phyloP scores from a whole-genome alignment of 1,284 basidiomycete species.

The Amylostereum chailletii region DNA sequence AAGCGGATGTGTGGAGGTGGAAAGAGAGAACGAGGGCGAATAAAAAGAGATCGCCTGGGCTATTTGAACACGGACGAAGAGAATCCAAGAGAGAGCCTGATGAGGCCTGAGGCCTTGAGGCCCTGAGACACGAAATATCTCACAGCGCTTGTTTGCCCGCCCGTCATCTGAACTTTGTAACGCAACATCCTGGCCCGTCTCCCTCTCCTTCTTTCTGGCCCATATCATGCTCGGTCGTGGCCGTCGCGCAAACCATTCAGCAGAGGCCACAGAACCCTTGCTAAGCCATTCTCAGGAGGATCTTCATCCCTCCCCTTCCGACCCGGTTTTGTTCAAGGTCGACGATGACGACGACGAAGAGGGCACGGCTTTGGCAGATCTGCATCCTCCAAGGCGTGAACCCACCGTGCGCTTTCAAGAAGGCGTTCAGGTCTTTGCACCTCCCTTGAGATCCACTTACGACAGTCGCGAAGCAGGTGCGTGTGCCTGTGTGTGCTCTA shows the following conservation, averaged over 20 bases:
- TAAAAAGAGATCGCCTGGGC: too few relatives aligned
- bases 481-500: slow-evolving; percentile 20
- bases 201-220: neutral
- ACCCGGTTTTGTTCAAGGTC: slow-evolving; percentile 23
- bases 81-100: neutral
- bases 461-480: slow-evolving; percentile 71
- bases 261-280: slow-evolving; percentile 45
- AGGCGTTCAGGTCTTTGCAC: slow-evolving; percentile 57
- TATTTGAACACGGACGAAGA: neutral
- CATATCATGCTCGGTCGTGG: slow-evolving; percentile 9
- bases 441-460: slow-evolving; percentile 57
- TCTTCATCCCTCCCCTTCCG: slow-evolving; percentile 13
- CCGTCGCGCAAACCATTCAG: slow-evolving; percentile 18
- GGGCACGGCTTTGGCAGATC: slow-evolving; percentile 15
- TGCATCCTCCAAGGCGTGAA: slow-evolving; percentile 10
- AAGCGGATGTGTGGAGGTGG: too few relatives aligned
- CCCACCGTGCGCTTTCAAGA: slow-evolving; percentile 53
- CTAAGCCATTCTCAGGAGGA: slow-evolving; percentile 35
- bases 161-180: neutral
- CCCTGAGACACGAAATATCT: neutral
- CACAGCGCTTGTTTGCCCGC: neutral
- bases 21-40: too few relatives aligned
- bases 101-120: too few relatives aligned
- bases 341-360: slow-evolving; percentile 24
- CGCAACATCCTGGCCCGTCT: neutral